phyloP scores from a whole-genome alignment of 768 basidiomycete genomes.

The Podaxis sp. region DNA sequence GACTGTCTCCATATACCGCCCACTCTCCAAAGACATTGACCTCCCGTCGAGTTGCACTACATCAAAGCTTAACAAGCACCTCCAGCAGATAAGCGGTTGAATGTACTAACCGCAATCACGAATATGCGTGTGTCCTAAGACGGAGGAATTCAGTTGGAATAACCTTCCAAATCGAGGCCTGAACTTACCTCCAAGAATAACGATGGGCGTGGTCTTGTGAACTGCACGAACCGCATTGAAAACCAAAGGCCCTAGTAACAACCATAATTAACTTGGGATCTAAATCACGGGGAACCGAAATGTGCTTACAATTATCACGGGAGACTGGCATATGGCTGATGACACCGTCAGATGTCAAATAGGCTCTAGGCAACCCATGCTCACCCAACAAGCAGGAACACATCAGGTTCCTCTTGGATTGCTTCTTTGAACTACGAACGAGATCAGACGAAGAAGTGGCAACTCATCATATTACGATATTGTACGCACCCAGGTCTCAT shows the following conservation, averaged over 20 bases:
- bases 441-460: too few species aligned
- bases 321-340: conserved; percentile 80
- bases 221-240: conserved; percentile 68
- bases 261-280: background rate
- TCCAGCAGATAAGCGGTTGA: background rate
- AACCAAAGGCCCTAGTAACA: conserved; percentile 56
- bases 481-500: conserved; percentile 64
- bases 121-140: conserved; percentile 65
- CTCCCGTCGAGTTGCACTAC: conserved; percentile 63
- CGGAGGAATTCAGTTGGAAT: background rate
- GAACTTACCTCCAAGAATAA: conserved; percentile 69
- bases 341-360: background rate
- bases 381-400: conserved; percentile 72
- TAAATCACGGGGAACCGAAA: background rate
- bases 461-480: background rate
- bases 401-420: conserved; percentile 75
- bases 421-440: conserved; percentile 63
- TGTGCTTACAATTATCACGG: conserved; percentile 54
- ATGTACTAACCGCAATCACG: conserved; percentile 63
- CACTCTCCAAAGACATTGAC: conserved; percentile 79
- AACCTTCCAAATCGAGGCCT: background rate
- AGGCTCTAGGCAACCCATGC: conserved; percentile 13
- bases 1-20: conserved; percentile 91
- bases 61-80: background rate
- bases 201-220: conserved; percentile 72